Percentiles rank a stretch among this genome's conserved stretches.
phyloP scores from a whole-genome alignment of 2,329 filamentous ascomycete species.

The Dactylellina sp. region DNA sequence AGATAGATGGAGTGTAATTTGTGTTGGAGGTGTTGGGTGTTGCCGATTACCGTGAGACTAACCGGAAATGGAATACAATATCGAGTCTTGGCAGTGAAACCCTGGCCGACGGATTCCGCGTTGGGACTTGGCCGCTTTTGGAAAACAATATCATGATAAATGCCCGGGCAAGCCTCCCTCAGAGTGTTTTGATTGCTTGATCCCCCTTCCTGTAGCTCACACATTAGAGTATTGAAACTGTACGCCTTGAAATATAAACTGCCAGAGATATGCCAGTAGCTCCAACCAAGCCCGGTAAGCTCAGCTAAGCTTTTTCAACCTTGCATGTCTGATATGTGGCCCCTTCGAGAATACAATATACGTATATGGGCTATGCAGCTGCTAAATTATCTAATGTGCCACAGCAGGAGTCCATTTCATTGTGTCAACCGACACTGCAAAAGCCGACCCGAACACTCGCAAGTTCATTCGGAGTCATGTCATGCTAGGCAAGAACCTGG shows the following conservation, averaged over 20 bases:
- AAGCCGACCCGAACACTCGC: constrained; percentile 61
- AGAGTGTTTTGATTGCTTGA: neutral
- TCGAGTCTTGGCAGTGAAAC: constrained; percentile 37
- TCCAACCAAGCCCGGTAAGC: constrained; percentile 37
- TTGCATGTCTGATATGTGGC: neutral
- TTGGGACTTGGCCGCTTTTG: constrained; percentile 30
- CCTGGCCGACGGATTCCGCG: constrained; percentile 25
- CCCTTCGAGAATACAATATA: constrained; percentile 21
- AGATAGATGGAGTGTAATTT: neutral
- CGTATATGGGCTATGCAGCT: too few species aligned
- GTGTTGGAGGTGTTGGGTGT: neutral
- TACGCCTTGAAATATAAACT: too few species aligned
- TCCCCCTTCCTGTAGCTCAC: neutral
- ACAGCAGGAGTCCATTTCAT: constrained; percentile 61
- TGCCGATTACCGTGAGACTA: constrained; percentile 18
- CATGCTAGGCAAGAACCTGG: constrained; percentile 65
- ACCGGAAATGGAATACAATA: constrained; percentile 50
- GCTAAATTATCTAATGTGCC: neutral
- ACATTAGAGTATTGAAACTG: too few species aligned
- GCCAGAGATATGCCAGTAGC: constrained; percentile 35
- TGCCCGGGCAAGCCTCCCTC: constrained; percentile 4
- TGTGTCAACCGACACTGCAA: constrained; percentile 60
- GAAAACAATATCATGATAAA: constrained; percentile 39
- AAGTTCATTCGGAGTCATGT: constrained; percentile 65
- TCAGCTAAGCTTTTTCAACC: constrained; percentile 14